Conservation (phyloP, 2,329 filamentous ascomycete genomes). For the Xylaria polymorpha region DNA sequence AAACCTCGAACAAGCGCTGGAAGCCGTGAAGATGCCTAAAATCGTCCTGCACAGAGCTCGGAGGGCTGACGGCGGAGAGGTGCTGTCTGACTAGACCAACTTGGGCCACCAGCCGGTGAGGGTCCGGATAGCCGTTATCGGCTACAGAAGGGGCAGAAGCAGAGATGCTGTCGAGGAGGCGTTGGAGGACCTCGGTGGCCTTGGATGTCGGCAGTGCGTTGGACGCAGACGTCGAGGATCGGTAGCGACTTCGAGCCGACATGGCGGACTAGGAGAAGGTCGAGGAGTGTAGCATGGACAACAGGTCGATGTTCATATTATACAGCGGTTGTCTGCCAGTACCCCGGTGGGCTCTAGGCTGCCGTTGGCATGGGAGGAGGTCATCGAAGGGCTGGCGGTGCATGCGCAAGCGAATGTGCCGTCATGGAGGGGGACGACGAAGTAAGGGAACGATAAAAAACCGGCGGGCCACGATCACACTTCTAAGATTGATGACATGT, state of each 20-base stretch:
- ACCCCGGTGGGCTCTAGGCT: slow-evolving; percentile 48
- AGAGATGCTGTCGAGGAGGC: slow-evolving; percentile 62
- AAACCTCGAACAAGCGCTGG: slow-evolving; percentile 74
- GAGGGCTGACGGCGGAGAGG: slow-evolving; percentile 60
- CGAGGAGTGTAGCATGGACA: slow-evolving; percentile 33
- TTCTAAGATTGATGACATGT: slow-evolving; percentile 1
- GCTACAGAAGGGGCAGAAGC: slow-evolving; percentile 51
- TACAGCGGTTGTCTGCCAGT: slow-evolving; percentile 41
- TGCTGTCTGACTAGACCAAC: slow-evolving; percentile 75
- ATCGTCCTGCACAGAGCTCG: slow-evolving; percentile 74
- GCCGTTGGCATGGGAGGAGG: slow-evolving; percentile 40
- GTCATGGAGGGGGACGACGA: not conserved
- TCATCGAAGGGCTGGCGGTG: slow-evolving; percentile 44
- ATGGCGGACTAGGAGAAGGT: slow-evolving; percentile 54
- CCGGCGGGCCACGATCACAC: slow-evolving; percentile 11
- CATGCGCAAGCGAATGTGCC: slow-evolving; percentile 13
- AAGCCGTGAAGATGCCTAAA: slow-evolving; percentile 87
- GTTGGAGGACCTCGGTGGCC: slow-evolving; percentile 68
- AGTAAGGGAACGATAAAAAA: not conserved
- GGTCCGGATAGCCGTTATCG: slow-evolving; percentile 60
- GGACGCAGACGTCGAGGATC: slow-evolving; percentile 73
- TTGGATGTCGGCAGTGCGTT: slow-evolving; percentile 67
- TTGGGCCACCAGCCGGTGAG: slow-evolving; percentile 62
- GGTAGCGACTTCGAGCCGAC: slow-evolving; percentile 67
- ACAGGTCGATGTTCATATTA: slow-evolving; percentile 45